phyloP scores from a whole-genome alignment of 1,139 yeast species.

The Blastobotrys buckinghamii region DNA sequence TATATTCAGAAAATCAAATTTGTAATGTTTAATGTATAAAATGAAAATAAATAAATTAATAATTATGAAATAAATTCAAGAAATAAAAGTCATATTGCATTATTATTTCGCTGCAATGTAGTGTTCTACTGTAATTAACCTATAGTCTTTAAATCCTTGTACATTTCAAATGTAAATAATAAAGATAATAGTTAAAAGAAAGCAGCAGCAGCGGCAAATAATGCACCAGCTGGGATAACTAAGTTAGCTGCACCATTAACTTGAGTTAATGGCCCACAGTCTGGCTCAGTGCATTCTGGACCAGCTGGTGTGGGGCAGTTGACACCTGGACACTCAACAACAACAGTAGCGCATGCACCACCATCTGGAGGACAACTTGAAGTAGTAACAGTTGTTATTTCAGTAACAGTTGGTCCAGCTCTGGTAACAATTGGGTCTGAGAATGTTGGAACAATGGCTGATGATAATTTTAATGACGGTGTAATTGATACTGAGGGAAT shows the following conservation, averaged over 20 bases:
- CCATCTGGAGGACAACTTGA: not conserved
- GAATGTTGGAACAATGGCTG: not conserved
- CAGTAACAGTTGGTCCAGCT: not conserved
- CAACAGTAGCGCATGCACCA: not conserved
- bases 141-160: too few species aligned
- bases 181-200: not conserved
- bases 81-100: too few species aligned
- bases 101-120: too few species aligned
- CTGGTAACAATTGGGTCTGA: not conserved
- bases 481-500: not conserved
- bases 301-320: not conserved
- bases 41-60: too few species aligned
- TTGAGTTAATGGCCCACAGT: not conserved
- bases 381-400: not conserved
- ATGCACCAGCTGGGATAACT: not conserved
- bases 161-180: too few species aligned
- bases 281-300: not conserved
- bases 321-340: not conserved
- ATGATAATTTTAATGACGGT: not conserved
- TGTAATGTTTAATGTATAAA: too few species aligned
- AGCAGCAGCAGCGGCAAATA: not conserved
- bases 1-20: too few species aligned
- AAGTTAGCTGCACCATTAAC: not conserved
- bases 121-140: too few species aligned
- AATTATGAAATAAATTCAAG: too few species aligned